A percentile compares a stretch with the other conserved stretches of the same genome.
Conservation (phyloP, 2,329 filamentous ascomycete genomes). For the Alternaria metachromatica region DNA sequence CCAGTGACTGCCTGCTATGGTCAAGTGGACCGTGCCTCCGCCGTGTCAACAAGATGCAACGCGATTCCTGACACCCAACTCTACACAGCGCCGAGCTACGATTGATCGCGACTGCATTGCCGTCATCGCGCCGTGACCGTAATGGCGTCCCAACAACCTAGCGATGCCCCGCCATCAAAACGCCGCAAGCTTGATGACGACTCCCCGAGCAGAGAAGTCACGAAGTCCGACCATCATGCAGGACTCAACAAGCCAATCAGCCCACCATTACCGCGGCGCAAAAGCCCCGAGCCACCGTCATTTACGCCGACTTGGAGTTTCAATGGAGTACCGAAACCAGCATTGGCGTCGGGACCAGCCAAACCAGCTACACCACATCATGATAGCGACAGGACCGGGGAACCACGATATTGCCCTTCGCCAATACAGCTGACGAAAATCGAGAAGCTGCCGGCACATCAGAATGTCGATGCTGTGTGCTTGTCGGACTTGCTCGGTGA, state of each 20-base stretch:
- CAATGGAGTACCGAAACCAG: conserved; percentile 21
- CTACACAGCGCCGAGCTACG: neutral
- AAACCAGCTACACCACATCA: neutral
- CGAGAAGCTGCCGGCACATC: conserved; percentile 63
- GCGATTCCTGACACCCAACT: neutral
- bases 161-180: conserved; percentile 27
- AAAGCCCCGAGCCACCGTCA: neutral
- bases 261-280: conserved; percentile 31
- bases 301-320: conserved; percentile 22
- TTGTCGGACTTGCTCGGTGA: conserved; percentile 74
- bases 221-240: conserved; percentile 5
- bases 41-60: neutral
- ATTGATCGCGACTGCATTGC: neutral
- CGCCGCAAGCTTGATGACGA: conserved; percentile 32
- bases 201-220: conserved; percentile 1
- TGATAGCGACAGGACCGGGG: neutral
- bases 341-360: neutral
- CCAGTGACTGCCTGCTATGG: conserved; percentile 6
- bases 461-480: conserved; percentile 71
- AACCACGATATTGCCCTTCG: conserved; percentile 56
- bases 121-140: neutral
- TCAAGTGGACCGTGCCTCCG: conserved; percentile 7
- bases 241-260: conserved; percentile 37
- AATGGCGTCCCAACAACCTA: conserved; percentile 15
- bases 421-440: conserved; percentile 77